Evolutionary conservation across 495 filamentous ascomycete species (phyloP).

Genomic region (Podospora pseudoanserina): DNA sequence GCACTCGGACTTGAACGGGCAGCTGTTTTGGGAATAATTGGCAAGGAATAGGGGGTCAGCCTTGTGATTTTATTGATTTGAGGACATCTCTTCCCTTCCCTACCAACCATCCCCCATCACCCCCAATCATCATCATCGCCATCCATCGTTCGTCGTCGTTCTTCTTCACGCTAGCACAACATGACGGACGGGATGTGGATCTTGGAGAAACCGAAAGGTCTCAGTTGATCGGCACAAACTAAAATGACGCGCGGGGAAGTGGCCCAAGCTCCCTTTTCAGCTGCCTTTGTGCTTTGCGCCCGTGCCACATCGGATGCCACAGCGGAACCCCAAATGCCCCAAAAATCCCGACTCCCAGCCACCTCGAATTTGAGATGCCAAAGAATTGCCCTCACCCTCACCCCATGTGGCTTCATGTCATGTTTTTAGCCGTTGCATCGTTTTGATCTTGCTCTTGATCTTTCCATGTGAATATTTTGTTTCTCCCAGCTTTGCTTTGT

Average conservation of each 20-base stretch:
- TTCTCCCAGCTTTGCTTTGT: background rate
- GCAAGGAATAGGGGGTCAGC: background rate
- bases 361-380: background rate
- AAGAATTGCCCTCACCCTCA: background rate
- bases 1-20: background rate
- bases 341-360: background rate
- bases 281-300: background rate
- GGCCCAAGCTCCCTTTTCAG: constrained; percentile 6
- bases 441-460: background rate
- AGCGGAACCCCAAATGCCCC: background rate
- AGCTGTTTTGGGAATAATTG: background rate
- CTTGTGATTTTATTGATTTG: background rate
- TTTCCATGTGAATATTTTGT: background rate
- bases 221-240: background rate
- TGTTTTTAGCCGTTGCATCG: background rate
- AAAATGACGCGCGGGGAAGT: background rate
- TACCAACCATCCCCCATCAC: background rate
- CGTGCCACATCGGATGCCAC: background rate
- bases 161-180: background rate
- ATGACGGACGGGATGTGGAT: background rate
- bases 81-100: background rate
- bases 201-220: background rate
- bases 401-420: background rate
- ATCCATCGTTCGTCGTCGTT: background rate
- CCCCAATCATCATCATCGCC: too few relatives aligned